These are phyloP conservation scores for Metschnikowia similis DNA, from an alignment of 805 yeast genomes.

Conservation along the genomic window DNA sequence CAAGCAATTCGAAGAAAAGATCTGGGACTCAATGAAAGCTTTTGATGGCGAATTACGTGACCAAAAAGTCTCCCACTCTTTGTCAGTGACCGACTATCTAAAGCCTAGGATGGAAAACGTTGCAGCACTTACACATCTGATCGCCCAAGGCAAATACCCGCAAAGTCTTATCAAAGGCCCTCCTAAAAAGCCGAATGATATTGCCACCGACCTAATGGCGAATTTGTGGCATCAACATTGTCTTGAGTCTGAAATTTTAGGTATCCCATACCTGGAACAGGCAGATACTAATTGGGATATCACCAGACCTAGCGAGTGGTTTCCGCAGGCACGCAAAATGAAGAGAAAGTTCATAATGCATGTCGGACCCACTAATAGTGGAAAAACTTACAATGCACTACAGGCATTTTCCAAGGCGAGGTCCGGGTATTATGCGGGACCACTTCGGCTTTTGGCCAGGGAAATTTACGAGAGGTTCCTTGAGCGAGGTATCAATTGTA, in stretches of 20 bases:
- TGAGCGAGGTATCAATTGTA: slow-evolving; percentile 63
- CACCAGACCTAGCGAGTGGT: slow-evolving; percentile 54
- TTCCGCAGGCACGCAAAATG: slow-evolving; percentile 76
- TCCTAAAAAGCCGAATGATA: neutral
- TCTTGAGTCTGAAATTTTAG: slow-evolving; percentile 4
- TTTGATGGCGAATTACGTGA: neutral
- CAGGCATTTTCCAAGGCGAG: slow-evolving; percentile 59
- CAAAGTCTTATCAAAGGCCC: neutral
- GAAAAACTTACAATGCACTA: slow-evolving; percentile 85
- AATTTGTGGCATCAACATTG: slow-evolving; percentile 8
- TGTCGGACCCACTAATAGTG: slow-evolving; percentile 96
- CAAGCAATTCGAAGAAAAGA: neutral
- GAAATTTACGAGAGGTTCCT: slow-evolving; percentile 85
- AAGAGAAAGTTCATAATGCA: slow-evolving; percentile 83
- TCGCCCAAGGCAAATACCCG: slow-evolving; percentile 6
- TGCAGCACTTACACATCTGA: slow-evolving; percentile 6
- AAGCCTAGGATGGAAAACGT: slow-evolving; percentile 3
- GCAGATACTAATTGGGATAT: slow-evolving; percentile 16
- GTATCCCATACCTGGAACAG: neutral
- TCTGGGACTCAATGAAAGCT: neutral
- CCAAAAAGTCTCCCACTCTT: neutral
- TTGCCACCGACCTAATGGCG: neutral
- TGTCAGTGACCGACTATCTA: slow-evolving; percentile 7
- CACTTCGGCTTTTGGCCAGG: slow-evolving; percentile 82
- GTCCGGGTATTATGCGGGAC: slow-evolving; percentile 92